Evolutionary conservation across 1,284 basidiomycete genomes (phyloP).

Genomic region (Ganoderma boninense): DNA sequence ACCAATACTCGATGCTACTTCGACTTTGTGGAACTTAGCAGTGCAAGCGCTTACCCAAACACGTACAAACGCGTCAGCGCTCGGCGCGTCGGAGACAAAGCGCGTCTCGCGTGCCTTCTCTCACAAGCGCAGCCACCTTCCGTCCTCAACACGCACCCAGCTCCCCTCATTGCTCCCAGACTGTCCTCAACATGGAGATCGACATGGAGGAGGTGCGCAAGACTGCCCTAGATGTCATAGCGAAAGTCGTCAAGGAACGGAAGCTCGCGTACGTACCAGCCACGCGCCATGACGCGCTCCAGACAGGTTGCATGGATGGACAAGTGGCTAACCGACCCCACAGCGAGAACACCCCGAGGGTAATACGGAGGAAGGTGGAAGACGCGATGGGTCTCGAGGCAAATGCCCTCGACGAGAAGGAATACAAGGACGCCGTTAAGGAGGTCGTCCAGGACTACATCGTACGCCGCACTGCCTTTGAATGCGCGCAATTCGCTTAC

Average conservation of each 20-base stretch:
- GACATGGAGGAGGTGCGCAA: constrained; percentile 18
- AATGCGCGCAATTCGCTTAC: neutral
- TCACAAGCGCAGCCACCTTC: neutral
- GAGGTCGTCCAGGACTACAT: constrained; percentile 48
- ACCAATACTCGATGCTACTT: no score
- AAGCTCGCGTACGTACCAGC: constrained; percentile 22
- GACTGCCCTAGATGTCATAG: constrained; percentile 17
- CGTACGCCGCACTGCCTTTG: constrained; percentile 41
- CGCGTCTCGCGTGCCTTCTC: constrained; percentile 18
- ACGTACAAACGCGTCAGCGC: constrained; percentile 24
- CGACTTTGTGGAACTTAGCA: neutral
- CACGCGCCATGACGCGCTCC: neutral
- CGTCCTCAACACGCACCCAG: neutral
- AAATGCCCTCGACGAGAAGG: constrained; percentile 49
- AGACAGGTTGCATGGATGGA: neutral
- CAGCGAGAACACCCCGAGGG: constrained; percentile 57
- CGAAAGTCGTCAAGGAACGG: constrained; percentile 17
- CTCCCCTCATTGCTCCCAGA: neutral
- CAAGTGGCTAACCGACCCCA: neutral
- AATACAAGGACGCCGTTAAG: constrained; percentile 55
- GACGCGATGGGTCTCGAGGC: constrained; percentile 47
- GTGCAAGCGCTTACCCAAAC: constrained; percentile 19
- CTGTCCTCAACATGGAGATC: constrained; percentile 7
- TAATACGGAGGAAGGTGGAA: constrained; percentile 57
- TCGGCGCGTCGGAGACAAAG: constrained; percentile 6